Evolutionary conservation across 2,329 filamentous ascomycete species (phyloP).

Genomic region (Ceratocystis cubensis): DNA sequence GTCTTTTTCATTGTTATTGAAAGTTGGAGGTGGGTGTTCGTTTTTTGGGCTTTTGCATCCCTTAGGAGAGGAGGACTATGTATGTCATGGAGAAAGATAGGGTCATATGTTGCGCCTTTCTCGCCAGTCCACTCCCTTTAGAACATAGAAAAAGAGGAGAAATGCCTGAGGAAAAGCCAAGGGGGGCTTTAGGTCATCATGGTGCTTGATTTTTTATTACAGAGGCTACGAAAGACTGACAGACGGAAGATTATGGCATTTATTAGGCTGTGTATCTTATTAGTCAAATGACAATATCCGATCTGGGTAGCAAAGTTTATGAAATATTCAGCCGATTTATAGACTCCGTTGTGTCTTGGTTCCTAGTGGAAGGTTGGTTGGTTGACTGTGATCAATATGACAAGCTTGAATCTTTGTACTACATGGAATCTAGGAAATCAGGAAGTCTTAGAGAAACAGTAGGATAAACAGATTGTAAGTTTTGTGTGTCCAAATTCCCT

Average conservation of each 20-base stretch:
- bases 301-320: conserved; percentile 9
- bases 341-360: not conserved
- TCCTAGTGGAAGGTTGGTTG: not conserved
- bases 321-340: not conserved
- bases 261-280: conserved; percentile 15
- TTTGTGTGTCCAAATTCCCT: not conserved
- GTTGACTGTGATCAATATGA: not conserved
- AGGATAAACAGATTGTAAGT: not conserved
- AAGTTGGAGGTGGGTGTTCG: conserved; percentile 3
- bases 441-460: not conserved
- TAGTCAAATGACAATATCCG: conserved; percentile 11
- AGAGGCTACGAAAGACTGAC: conserved; percentile 7
- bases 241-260: conserved; percentile 13
- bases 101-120: not conserved
- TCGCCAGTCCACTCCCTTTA: not conserved
- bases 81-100: not conserved
- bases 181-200: not conserved
- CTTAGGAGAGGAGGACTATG: not conserved
- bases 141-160: conserved; percentile 10
- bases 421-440: not conserved
- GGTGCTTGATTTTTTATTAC: conserved; percentile 9
- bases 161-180: not conserved
- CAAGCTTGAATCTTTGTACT: not conserved
- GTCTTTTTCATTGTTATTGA: conserved; percentile 11
- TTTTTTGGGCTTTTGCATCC: conserved; percentile 10